phyloP scores from a whole-genome alignment of 1,284 basidiomycete species.

The Puccinia hordei region DNA sequence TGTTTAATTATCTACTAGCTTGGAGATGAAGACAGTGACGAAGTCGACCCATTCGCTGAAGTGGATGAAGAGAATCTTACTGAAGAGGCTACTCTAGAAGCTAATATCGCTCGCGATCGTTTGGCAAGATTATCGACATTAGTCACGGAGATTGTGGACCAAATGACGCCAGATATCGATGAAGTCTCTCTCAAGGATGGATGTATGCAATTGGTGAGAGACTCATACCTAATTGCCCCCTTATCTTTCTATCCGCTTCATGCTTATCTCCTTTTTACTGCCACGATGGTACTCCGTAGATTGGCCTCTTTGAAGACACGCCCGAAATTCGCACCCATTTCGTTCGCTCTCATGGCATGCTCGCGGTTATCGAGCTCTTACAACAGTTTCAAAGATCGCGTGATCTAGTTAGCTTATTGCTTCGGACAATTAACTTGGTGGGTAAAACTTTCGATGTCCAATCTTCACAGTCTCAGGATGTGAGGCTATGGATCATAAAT shows the following conservation, averaged over 20 bases:
- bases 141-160: conserved; percentile 81
- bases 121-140: conserved; percentile 77
- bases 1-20: conserved; percentile 62
- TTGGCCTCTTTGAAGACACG: conserved; percentile 74
- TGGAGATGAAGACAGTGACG: conserved; percentile 77
- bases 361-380: conserved; percentile 87
- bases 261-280: not conserved
- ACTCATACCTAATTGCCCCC: conserved; percentile 15
- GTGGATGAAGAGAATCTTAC: conserved; percentile 60
- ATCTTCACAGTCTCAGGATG: not conserved
- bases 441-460: too few relatives aligned
- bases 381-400: conserved; percentile 73
- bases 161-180: conserved; percentile 75
- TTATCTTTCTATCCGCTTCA: not conserved
- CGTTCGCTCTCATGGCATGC: conserved; percentile 87
- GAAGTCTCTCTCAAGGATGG: conserved; percentile 78
- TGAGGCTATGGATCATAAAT: not conserved
- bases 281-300: conserved; percentile 63
- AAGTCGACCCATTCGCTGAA: conserved; percentile 92
- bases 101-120: conserved; percentile 85
- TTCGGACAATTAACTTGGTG: conserved; percentile 87
- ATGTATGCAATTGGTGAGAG: conserved; percentile 79
- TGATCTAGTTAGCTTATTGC: conserved; percentile 77
- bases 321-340: conserved; percentile 88
- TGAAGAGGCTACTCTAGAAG: conserved; percentile 67